Base-by-base conservation (phyloP, 108 stramenopile genomes). In the Fistulifera solaris region DNA sequence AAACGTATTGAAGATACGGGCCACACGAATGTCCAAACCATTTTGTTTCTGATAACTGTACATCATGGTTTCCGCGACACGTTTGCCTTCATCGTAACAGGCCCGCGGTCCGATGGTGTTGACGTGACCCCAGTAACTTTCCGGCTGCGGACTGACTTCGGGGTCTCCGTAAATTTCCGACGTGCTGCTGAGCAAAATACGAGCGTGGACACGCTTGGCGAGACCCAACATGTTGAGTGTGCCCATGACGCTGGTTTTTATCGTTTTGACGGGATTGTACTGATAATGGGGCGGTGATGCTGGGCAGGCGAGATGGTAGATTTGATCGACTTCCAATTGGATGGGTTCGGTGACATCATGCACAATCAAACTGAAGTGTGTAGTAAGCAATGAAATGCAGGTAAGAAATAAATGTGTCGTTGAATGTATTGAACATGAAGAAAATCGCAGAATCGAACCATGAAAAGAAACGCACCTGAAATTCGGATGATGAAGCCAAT, bases 31-130 rank as follows among this genome's bases (percentile, higher is more conserved):
- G 23, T 96, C 93, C 40, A 97, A 89, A 17, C 77, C 65, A 58
- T 90, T 85, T 62, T 97, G 89, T 42, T 89, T 78, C 46, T 62
- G 67, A 79, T 98, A 99, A 18, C 92, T 80, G 70, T 95, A 98
- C 94, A 95, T 96, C 95, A 99, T 97, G 39, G 97, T 99, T 68
- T 99, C 99, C 14, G 98, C 99, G 10, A 99, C 99, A 21, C 99
- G 96, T 63, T 99, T 99, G 42, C 99, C 99, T 85, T 99, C 98
- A 63, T 99, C 99, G 77, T 99, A 99, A 63, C 99, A 99, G 7
- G 96, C 79, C 13, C 99, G 74, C 11, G 96, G 96, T 18, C 99
- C 99, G 38, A 96, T 91, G 18, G 94, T 86, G 59, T 98, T 98
- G 49, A 99, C 99, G 67, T 98, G 88, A 18, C 99, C 99, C 96